A percentile compares a stretch with the other conserved stretches of the same genome.
Conservation (phyloP, 2,329 filamentous ascomycete species). For the Cryphonectria japonica region DNA sequence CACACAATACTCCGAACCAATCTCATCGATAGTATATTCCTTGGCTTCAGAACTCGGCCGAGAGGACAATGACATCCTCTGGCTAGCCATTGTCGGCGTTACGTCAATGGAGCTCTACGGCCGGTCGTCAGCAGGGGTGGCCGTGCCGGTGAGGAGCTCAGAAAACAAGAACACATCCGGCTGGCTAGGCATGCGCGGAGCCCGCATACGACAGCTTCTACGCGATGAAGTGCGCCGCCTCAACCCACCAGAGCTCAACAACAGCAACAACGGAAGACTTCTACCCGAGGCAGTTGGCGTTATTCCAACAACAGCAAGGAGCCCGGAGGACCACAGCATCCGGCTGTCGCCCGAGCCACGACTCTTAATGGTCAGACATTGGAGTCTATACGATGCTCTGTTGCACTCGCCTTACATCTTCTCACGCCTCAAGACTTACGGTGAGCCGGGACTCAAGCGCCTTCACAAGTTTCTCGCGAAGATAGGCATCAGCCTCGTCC, state of each 20-base stretch:
- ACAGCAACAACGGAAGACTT: conserved; percentile 63
- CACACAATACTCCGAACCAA: conserved; percentile 90
- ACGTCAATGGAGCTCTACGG: conserved; percentile 93
- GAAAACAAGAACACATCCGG: conserved; percentile 64
- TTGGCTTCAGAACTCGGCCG: conserved; percentile 92
- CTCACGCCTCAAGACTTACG: conserved; percentile 91
- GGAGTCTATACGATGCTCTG: conserved; percentile 99
- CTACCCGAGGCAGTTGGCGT: conserved; percentile 73
- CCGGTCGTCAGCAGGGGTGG: conserved; percentile 78
- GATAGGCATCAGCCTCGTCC: conserved; percentile 93
- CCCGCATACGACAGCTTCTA: conserved; percentile 81
- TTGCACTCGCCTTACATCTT: conserved; percentile 95
- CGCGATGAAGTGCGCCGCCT: conserved; percentile 92
- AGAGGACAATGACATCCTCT: conserved; percentile 95
- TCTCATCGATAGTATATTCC: conserved; percentile 92
- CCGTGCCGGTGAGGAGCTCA: conserved; percentile 59
- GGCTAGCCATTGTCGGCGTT: conserved; percentile 92
- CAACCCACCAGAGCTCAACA: conserved; percentile 73
- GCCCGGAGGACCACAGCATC: conserved; percentile 89
- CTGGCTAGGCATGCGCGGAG: conserved; percentile 82
- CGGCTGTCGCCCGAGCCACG: conserved; percentile 90
- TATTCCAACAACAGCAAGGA: conserved; percentile 85
- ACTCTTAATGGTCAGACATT: conserved; percentile 90
- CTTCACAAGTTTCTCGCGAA: conserved; percentile 94
- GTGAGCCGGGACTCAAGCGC: conserved; percentile 82